These are phyloP conservation scores for Fusarium euwallaceae DNA, from an alignment of 2,329 filamentous ascomycete species.

Conservation along the genomic window DNA sequence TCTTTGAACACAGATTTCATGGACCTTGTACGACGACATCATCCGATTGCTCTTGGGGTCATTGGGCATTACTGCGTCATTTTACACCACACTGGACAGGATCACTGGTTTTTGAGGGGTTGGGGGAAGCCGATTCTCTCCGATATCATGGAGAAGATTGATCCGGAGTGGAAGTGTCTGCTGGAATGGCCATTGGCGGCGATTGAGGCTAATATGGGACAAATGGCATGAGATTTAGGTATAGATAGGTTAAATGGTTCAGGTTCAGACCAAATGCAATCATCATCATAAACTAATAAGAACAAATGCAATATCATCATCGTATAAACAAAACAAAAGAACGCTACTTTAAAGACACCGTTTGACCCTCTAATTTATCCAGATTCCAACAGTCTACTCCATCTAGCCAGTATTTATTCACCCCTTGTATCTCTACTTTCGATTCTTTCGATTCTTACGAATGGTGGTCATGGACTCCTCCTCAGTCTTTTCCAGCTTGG, in stretches of 20 bases:
- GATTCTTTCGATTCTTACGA: not conserved
- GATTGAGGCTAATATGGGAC: not conserved
- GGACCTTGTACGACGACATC: conserved; percentile 29
- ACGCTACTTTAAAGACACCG: not conserved
- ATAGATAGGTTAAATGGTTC: not conserved
- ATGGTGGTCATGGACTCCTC: not conserved
- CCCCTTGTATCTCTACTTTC: not conserved
- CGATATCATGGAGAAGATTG: conserved; percentile 18
- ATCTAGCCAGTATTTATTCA: not conserved
- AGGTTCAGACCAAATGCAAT: not conserved
- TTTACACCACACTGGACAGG: conserved; percentile 18
- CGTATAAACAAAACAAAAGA: not conserved
- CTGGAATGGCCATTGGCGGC: conserved; percentile 33
- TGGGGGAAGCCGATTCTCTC: conserved; percentile 26
- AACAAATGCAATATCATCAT: not conserved
- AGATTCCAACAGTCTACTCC: not conserved
- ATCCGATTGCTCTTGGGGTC: conserved; percentile 27
- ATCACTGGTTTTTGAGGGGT: conserved; percentile 29
- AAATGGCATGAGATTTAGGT: not conserved
- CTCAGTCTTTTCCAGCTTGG: not conserved
- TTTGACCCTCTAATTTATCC: not conserved
- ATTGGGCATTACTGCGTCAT: conserved; percentile 35
- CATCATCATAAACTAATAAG: too few relatives aligned
- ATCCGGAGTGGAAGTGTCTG: conserved; percentile 4
- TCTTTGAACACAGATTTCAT: conserved; percentile 28